These are phyloP conservation scores for Schizophyllum amplum DNA, from an alignment of 1,284 basidiomycete species.

Conservation along the genomic window DNA sequence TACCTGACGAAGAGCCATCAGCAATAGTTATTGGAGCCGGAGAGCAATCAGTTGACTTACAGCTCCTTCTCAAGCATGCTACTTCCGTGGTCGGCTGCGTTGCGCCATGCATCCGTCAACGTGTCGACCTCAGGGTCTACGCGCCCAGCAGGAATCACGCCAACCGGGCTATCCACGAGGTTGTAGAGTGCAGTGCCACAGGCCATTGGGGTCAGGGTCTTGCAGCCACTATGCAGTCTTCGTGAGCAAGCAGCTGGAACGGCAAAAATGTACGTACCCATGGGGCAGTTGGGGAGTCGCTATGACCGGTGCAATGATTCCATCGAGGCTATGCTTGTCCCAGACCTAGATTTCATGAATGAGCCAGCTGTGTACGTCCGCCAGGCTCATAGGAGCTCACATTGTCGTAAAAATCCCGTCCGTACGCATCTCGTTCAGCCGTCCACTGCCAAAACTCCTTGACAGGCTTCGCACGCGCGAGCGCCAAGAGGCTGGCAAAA, in stretches of 20 bases:
- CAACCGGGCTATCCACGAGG: conserved; percentile 70
- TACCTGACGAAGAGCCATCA: background rate
- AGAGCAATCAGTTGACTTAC: conserved; percentile 27
- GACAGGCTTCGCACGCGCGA: conserved; percentile 44
- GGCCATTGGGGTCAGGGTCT: conserved; percentile 45
- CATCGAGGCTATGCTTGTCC: conserved; percentile 63
- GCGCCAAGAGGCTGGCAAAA: conserved; percentile 35
- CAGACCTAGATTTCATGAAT: conserved; percentile 54
- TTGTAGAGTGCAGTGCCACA: conserved; percentile 56
- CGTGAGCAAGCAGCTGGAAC: conserved; percentile 2
- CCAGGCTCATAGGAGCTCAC: conserved; percentile 26
- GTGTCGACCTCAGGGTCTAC: conserved; percentile 62
- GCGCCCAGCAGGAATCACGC: conserved; percentile 72
- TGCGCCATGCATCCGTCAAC: conserved; percentile 50
- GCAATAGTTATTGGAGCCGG: background rate
- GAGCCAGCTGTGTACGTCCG: background rate
- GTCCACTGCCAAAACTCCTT: conserved; percentile 38
- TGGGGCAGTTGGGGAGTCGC: conserved; percentile 68
- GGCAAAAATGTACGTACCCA: conserved; percentile 33
- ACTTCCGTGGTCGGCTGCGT: conserved; percentile 37
- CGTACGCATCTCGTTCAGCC: conserved; percentile 44
- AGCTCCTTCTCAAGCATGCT: conserved; percentile 48
- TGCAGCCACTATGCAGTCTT: conserved; percentile 33
- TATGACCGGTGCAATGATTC: conserved; percentile 69
- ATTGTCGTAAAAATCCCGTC: conserved; percentile 44